A percentile compares a stretch with the other conserved stretches of the same genome.
phyloP scores from a whole-genome alignment of 1,284 basidiomycete species.

The Fomitiporia mediterranea region DNA sequence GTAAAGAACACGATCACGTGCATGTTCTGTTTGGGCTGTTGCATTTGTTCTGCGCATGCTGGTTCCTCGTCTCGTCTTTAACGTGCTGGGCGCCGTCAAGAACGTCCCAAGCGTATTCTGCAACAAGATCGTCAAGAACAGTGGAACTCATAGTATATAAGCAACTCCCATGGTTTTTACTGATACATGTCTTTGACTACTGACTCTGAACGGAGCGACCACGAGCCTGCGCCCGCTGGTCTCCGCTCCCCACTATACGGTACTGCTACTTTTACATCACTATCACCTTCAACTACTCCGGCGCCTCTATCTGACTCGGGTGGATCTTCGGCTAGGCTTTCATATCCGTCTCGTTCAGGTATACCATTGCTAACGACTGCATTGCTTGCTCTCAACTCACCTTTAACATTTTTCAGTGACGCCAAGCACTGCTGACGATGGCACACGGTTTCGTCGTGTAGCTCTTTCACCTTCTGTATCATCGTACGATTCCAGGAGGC shows the following conservation, averaged over 20 bases:
- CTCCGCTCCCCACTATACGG: constrained; percentile 41
- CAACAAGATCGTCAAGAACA: background rate
- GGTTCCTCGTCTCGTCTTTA: background rate
- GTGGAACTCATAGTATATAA: background rate
- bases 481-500: constrained; percentile 21
- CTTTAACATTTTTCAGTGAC: constrained; percentile 16
- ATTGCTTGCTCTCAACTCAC: background rate
- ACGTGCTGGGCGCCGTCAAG: constrained; percentile 9
- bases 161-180: constrained; percentile 6
- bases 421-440: constrained; percentile 33
- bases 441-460: constrained; percentile 38
- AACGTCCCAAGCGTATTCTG: background rate
- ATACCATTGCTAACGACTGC: constrained; percentile 8
- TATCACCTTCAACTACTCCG: constrained; percentile 39
- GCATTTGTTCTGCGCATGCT: background rate
- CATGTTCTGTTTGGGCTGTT: constrained; percentile 1
- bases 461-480: constrained; percentile 36
- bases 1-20: constrained; percentile 13
- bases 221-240: constrained; percentile 16
- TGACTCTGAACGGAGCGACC: constrained; percentile 18
- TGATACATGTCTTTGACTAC: constrained; percentile 17
- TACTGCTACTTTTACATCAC: constrained; percentile 45
- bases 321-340: constrained; percentile 41
- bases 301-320: constrained; percentile 11
- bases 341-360: constrained; percentile 37